These are phyloP conservation scores for Thermothielavioides terrestris DNA, from an alignment of 495 filamentous ascomycete genomes.

Conservation along the genomic window DNA sequence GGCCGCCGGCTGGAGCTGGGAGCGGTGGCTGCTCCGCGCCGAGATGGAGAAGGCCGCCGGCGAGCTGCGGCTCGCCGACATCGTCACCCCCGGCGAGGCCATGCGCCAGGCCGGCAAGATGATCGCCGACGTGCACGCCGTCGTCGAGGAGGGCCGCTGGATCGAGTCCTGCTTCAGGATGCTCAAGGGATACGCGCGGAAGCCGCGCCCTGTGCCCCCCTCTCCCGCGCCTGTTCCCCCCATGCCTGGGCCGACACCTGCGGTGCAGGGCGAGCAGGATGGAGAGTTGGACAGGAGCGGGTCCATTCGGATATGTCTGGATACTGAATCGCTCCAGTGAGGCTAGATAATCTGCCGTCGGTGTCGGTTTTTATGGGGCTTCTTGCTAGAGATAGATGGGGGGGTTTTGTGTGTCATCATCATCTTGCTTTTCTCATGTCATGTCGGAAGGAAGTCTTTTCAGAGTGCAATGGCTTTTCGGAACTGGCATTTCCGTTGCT, in stretches of 20 bases:
- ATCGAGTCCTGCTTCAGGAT: conserved; percentile 77
- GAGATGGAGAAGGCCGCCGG: conserved; percentile 74
- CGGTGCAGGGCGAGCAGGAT: not conserved
- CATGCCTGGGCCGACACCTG: no score
- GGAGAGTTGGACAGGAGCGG: conserved; percentile 10
- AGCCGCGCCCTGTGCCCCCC: conserved; percentile 44
- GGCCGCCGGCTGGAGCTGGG: conserved; percentile 87
- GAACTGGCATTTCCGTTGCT: not conserved
- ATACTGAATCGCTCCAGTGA: conserved; percentile 7
- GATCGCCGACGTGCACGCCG: conserved; percentile 66
- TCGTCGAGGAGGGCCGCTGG: conserved; percentile 77
- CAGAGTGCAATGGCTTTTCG: no score
- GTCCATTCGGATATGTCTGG: conserved; percentile 15
- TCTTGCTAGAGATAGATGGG: no score
- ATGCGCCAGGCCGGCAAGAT: conserved; percentile 43
- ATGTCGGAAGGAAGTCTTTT: no score
- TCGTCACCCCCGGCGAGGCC: conserved; percentile 35
- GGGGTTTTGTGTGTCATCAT: not conserved
- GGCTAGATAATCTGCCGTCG: no score
- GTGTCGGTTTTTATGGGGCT: no score
- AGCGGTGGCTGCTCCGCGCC: conserved; percentile 86
- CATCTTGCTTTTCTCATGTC: not conserved
- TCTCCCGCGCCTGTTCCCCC: not conserved
- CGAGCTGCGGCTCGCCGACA: conserved; percentile 46
- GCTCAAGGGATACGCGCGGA: conserved; percentile 82